phyloP scores from a whole-genome alignment of 2,329 filamentous ascomycete genomes.

The Biscogniauxia sp. region DNA sequence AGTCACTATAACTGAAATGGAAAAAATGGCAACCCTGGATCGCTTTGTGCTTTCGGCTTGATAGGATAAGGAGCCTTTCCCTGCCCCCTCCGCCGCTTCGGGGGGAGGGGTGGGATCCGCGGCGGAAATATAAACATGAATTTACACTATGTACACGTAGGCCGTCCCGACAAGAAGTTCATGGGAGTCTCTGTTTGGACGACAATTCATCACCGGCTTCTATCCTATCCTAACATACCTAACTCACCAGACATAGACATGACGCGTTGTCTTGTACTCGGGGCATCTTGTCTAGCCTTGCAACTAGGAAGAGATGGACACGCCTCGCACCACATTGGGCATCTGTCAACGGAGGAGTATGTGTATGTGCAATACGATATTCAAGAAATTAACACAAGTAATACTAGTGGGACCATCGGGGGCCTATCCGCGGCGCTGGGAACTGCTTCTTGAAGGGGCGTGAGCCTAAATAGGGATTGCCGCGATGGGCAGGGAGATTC shows the following conservation, averaged over 20 bases:
- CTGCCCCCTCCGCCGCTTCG: neutral
- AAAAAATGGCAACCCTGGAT: neutral
- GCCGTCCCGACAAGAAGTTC: neutral
- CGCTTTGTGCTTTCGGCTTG: neutral
- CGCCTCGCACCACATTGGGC: neutral
- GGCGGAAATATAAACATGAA: neutral
- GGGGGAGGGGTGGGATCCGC: neutral
- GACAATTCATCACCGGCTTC: no score
- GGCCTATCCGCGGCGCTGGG: conserved; percentile 18
- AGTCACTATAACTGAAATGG: neutral
- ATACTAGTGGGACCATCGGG: neutral
- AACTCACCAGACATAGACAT: neutral
- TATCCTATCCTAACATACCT: no score
- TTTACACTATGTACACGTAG: neutral
- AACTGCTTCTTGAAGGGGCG: conserved; percentile 4
- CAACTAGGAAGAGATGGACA: conserved; percentile 1
- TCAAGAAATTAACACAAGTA: neutral
- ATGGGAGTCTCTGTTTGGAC: neutral
- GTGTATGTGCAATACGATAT: neutral
- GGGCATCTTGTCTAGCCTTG: neutral
- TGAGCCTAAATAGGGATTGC: conserved; percentile 23
- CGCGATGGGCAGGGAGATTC: conserved; percentile 26
- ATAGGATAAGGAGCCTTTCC: neutral
- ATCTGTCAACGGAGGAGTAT: neutral
- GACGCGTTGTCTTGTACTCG: neutral